A percentile compares a stretch with the other conserved stretches of the same genome.
Evolutionary conservation across 139 green algal species (phyloP).

Genomic region (Chlorella sp.): DNA sequence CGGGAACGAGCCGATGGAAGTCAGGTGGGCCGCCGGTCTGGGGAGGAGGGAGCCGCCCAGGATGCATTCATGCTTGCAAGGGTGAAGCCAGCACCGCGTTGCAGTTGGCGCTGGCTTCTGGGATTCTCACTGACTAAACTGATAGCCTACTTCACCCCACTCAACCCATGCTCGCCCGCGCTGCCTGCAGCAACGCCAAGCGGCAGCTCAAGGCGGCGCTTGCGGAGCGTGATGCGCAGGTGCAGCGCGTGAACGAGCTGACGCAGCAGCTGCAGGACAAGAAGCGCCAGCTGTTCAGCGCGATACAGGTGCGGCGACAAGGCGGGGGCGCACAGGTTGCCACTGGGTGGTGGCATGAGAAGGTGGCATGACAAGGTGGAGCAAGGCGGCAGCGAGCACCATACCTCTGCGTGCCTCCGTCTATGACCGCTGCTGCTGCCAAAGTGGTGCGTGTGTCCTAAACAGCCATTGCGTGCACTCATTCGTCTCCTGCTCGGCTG

Average conservation of each 20-base stretch:
- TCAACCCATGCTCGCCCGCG: too few relatives aligned
- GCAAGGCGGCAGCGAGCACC: too few relatives aligned
- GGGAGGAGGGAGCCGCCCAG: not conserved
- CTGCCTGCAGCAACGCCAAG: constrained; percentile 17
- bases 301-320: constrained; percentile 18
- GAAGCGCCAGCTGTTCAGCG: constrained; percentile 37
- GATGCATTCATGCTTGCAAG: not conserved
- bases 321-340: too few relatives aligned
- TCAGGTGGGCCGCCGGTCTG: not conserved
- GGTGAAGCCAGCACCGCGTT: not conserved
- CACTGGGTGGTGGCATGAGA: not conserved
- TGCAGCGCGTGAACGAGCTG: constrained; percentile 32
- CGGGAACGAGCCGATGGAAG: constrained; percentile 32
- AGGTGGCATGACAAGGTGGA: too few relatives aligned
- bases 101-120: too few relatives aligned
- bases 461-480: too few relatives aligned
- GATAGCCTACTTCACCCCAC: too few relatives aligned
- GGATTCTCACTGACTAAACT: too few relatives aligned
- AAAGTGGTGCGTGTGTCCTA: too few relatives aligned
- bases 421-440: not conserved
- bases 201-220: constrained; percentile 17
- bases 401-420: too few relatives aligned
- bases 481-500: not conserved
- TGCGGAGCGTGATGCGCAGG: constrained; percentile 9
- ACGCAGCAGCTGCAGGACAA: constrained; percentile 41